Base-by-base conservation (phyloP, 73 alveolate species). In the Breviolum minutum region DNA sequence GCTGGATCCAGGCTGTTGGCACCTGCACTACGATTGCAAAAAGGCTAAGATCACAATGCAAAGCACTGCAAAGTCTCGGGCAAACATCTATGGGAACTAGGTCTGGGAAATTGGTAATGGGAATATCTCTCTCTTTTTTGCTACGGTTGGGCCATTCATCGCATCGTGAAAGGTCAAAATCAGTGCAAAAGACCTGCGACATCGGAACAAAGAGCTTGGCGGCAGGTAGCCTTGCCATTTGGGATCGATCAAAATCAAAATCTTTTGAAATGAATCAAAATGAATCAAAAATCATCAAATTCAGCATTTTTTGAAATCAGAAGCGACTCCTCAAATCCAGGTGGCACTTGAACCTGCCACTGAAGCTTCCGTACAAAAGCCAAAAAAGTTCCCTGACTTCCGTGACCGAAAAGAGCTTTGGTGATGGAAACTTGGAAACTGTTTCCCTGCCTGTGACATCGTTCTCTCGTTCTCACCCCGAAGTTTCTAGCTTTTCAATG, bases 281-380 rank as follows among this genome's bases (percentile, higher is more conserved):
- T 70, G 80, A 70, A 70, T 7, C 80, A 76, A 12, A 30, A 19
- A 22, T 60, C 7, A 13, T 13, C 69, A 40, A 3, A 9, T 60
- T 13, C 71, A 82, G 26, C 4, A 9, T 54, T 22, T 2, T 32
- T 20, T 6, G 22, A 54, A 13, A 2, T 4, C 60, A 8, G 26
- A 14, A 17, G n/a, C 63, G n/a, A 61, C 7, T 63, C 98, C 98
- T 92, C 98, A 66, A 92, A 61, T 22, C 98, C 98, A 61, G 98
- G 98, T 13, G 98, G 98, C 54, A 69, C 98, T 60, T 92, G 98
- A 69, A 92, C 98, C 87, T 83, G 29, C 48, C 27, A 22, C 2
- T 79, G 29, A 79, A 29, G 26, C 8, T 2, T 14, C 74, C 74
- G n/a, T 1, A 22, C 24, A 68, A 68, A 68, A 68, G 77, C 77